Base-by-base conservation (phyloP, 169 alveolate genomes). In the Neospora caninum region DNA sequence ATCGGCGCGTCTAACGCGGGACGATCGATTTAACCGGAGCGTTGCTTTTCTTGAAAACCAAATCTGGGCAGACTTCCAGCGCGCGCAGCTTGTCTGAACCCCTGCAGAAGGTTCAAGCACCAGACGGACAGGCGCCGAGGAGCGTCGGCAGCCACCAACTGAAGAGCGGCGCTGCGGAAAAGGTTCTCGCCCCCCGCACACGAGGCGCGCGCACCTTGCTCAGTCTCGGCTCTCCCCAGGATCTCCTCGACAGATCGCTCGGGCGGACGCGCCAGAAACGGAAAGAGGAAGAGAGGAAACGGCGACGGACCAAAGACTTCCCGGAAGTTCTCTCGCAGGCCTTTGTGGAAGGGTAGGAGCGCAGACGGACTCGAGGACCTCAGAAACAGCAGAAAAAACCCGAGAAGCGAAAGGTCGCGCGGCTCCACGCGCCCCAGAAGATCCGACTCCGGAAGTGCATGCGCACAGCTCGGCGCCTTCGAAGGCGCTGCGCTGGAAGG, bases 241-340 rank as follows among this genome's bases (percentile, higher is more conserved):
- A 78, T 10, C 69, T 82, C 89, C 39, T 82, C 89, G 25, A 41
- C 39, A 27, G 69, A 42, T 18, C n/a, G 34, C 41, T 22, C 41
- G 54, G 89, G 89, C 89, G 89, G 89, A 64, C 22, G 38, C 41
- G 89, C 89, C 67, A 82, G 34, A 18, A 2, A 42, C 53, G 89
- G 89, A 31, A 82, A 82, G 38, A 82, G 38, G 36, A 4, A 82
- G 39, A 82, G 89, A 82, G 89, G 89, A 29, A 82, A 82, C 41
- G 58, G 89, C 34, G 89, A 82, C n/a, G 89, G 89, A 16, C 89
- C 89, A 36, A 82, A 82, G 36, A 82, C 89, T 41, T 82, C 89
- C 67, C 45, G 86, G 27, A 78, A 36, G 86, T 78, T 78, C 49
- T 20, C 42, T 25, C 49, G 45, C 39, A 78, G 2, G 86, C 86